Evolutionary conservation across 2,329 filamentous ascomycete genomes (phyloP).

Genomic region (Penicillium freii): DNA sequence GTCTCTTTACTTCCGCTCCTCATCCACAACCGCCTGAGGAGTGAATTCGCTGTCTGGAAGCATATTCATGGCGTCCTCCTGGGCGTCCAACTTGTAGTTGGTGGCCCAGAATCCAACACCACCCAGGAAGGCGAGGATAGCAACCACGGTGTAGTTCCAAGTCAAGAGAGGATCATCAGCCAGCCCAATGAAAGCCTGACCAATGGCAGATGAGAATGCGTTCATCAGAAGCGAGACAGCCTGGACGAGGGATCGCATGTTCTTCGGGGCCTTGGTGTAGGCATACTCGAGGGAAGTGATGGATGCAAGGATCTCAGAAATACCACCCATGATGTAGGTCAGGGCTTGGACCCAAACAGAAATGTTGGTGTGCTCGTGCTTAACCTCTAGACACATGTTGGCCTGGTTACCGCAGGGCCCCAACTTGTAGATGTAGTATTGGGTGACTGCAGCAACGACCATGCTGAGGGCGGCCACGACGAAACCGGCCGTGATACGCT

Average conservation of each 20-base stretch:
- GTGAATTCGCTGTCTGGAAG: constrained; percentile 26
- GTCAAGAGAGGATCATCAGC: constrained; percentile 64
- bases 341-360: constrained; percentile 59
- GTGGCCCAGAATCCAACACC: constrained; percentile 66
- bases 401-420: constrained; percentile 60
- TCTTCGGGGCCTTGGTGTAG: constrained; percentile 72
- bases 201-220: constrained; percentile 66
- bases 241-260: constrained; percentile 75
- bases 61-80: constrained; percentile 66
- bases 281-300: constrained; percentile 71
- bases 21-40: constrained; percentile 9
- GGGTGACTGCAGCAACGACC: constrained; percentile 51
- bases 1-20: constrained; percentile 11
- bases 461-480: constrained; percentile 49
- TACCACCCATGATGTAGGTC: constrained; percentile 53
- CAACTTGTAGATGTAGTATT: constrained; percentile 57
- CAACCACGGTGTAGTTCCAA: constrained; percentile 69
- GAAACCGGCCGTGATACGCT: constrained; percentile 55
- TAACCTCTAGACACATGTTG: constrained; percentile 49
- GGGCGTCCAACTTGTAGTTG: constrained; percentile 62
- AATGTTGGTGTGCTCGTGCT: constrained; percentile 54
- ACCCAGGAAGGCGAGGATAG: constrained; percentile 61
- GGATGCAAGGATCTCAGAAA: constrained; percentile 58
- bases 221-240: constrained; percentile 69
- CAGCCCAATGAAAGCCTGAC: constrained; percentile 65